Evolutionary conservation across 2,329 filamentous ascomycete genomes (phyloP), one percentile per base, ranked within the genome.

Genomic region (Piedraia hortae): DNA sequence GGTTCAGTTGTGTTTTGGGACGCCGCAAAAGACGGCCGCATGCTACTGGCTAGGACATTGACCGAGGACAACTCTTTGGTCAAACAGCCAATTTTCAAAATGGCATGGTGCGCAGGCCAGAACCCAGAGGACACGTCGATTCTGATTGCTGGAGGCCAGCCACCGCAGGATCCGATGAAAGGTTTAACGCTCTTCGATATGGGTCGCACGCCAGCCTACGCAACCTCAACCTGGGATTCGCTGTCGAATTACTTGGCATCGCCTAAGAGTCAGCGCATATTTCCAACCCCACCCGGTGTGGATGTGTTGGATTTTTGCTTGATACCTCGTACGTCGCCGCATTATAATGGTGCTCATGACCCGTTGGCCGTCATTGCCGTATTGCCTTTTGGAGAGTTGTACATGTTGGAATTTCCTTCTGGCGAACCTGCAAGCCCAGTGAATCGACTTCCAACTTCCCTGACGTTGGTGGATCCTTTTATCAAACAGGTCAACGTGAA

Each of bases 1-100:
- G 70, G 72, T 15, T 90, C 75, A 34, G 51, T 97, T 20, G 82
- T 89, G 0, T 71, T 93, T 33, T 97, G 82, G 80, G 85, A 97
- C 43, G 37, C 36, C 2, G 26, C 39, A 21, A 88, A 78, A 36
- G 82, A 93, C 38, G 77, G 75, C 5, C 65, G 73, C 25, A 51
- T 89, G 16, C 50, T 97, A 4, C 65, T 77, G 53, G 80, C 82
- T 3, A 58, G 85, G 34, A 90, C 74, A 1, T 45, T 91, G 14
- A 62, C 68, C 24, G 63, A 75, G 25, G 61, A 60, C 3, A 61
- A 74, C 34, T 50, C 65, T 18, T 54, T 55, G 9, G 46, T 69
- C 8, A 69, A 72, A 28, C 69, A 74, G 24, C 75, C 77, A 1
- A 71, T 82, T 28, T 62, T 63, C 28, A 67, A 66, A 29, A 64